Base-by-base conservation (phyloP, 305 asterid genomes). In the Caryopteris hybrid region DNA sequence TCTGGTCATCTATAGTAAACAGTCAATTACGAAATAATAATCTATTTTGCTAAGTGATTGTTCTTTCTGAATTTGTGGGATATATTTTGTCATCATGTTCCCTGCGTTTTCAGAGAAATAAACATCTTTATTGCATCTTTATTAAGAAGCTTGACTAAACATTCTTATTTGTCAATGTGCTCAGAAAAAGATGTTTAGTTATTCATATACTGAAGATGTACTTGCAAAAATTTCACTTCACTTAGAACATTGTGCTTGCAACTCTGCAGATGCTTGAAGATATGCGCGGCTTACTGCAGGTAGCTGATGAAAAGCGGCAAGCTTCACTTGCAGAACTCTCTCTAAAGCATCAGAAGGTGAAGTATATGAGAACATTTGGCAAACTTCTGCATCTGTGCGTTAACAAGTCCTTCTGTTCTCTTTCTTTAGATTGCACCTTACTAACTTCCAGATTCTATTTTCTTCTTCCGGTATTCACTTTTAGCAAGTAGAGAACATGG, bases 401-500 rank as follows among this genome's bases (percentile, higher is more conserved):
- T 67, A 61, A 68, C 14, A 56, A 25, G 43, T 42, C 58, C 70
- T 74, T 78, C 73, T 60, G 34, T 25, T 29, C 69, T 16, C 39
- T 25, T 57, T 18, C 27, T 68, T 60, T 12, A 68, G 20, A 29
- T 76, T 38, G 58, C 43, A 69, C 54, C 55, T 67, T 54, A 39
- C 61, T 27, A 41, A 42, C 39, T 43, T 61, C 59, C 9, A 42
- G 18, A 16, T 61, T 34, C 72, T 75, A 61, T 34, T 69, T 23
- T 70, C 67, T 63, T 68, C 42, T 46, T 72, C 58, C 34, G 34
- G 10, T 52, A 23, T 68, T 45, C 46, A 68, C 50, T 53, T 63
- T 67, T 88, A 94, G 99, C 91, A 94, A 89, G 84, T 85, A 68
- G 96, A 89, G 80, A 80, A 78, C 76, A 64, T 94, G 85, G 89